phyloP scores from a whole-genome alignment of 2,329 filamentous ascomycete genomes.

The Claviceps pazoutovae region DNA sequence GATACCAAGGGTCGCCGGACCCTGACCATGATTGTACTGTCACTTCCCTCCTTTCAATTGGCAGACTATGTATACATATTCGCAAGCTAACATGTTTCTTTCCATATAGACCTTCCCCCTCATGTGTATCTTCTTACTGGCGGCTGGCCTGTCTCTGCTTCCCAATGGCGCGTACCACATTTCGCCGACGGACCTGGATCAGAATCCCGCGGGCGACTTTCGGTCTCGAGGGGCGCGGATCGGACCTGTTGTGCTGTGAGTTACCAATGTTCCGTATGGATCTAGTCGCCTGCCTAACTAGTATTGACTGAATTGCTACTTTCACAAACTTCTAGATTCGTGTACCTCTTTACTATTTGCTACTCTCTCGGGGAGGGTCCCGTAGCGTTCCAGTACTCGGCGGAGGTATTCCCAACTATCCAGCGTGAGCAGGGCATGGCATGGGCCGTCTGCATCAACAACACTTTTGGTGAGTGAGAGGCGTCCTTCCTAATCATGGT shows the following conservation, averaged over 20 bases:
- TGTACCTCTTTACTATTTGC: slow-evolving; percentile 16
- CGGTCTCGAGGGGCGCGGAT: slow-evolving; percentile 8
- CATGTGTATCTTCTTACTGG: slow-evolving; percentile 16
- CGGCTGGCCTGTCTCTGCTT: slow-evolving; percentile 13
- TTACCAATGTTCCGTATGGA: background rate
- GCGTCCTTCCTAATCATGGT: too few species aligned
- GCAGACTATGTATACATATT: background rate
- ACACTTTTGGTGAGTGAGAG: slow-evolving; percentile 12
- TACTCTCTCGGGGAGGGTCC: slow-evolving; percentile 39
- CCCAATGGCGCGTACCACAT: slow-evolving; percentile 9
- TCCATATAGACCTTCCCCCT: slow-evolving; percentile 12
- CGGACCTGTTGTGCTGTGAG: slow-evolving; percentile 10
- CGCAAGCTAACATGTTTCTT: background rate
- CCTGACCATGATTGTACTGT: slow-evolving; percentile 12
- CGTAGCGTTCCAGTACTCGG: slow-evolving; percentile 50
- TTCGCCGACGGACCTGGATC: slow-evolving; percentile 6
- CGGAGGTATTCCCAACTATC: slow-evolving; percentile 52
- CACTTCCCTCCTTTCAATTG: background rate
- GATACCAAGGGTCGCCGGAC: slow-evolving; percentile 16
- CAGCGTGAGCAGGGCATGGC: slow-evolving; percentile 56
- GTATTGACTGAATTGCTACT: background rate
- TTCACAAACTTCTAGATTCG: slow-evolving; percentile 8
- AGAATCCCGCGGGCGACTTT: slow-evolving; percentile 7
- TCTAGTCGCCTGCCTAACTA: too few species aligned
- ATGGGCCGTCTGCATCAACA: slow-evolving; percentile 36